Evolutionary conservation across 2,329 filamentous ascomycete genomes (phyloP), one percentile per base, ranked within the genome.

Genomic region (Hypoxylon sp.): DNA sequence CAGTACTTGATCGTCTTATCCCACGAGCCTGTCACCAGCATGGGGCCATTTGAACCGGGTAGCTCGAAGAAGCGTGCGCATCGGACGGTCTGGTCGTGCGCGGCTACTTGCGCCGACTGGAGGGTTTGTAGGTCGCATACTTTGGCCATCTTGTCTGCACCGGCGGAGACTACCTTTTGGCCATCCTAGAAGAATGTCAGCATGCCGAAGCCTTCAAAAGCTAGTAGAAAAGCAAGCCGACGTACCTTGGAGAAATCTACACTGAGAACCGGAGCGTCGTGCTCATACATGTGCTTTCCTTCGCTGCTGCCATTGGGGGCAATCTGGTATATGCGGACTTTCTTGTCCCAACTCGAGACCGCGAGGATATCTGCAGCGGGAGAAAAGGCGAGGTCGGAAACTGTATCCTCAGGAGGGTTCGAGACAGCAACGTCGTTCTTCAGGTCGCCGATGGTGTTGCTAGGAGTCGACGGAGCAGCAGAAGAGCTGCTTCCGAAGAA

Each of bases 311-410:
- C 93, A 72, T 89, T 89, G 62, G 82, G 82, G 72, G 91, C 89
- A 78, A 98, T 93, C 80, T 98, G 93, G 83, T 98, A 99, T 78
- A 99, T 95, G 77, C 94, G 92, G 70, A 98, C 93, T 80, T 97
- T 97, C 84, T 97, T 97, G 82, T 99, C 96, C 96, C 96, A 99
- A 75, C 93, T 97, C 52, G 93, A 85, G 37, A 98, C 93, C 24
- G 95, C 94, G 17, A 99, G 86, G 78, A 97, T 92, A 75, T 98
- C 93, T 75, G 80, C 76, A 78, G 84, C 76, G 68, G 82, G 76
- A 76, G 85, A 76, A 83, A 98, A 99, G 53, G 89, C 85, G 67
- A 99, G 86, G 78, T 94, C 93, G 37, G 94, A 94, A 76, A 98
- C 92, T 80, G 92, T 93, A 82, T 99, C 96, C 73, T 93, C 91